Conservation (phyloP, 768 basidiomycete genomes). For the Brasilioporus rufonigricans region DNA sequence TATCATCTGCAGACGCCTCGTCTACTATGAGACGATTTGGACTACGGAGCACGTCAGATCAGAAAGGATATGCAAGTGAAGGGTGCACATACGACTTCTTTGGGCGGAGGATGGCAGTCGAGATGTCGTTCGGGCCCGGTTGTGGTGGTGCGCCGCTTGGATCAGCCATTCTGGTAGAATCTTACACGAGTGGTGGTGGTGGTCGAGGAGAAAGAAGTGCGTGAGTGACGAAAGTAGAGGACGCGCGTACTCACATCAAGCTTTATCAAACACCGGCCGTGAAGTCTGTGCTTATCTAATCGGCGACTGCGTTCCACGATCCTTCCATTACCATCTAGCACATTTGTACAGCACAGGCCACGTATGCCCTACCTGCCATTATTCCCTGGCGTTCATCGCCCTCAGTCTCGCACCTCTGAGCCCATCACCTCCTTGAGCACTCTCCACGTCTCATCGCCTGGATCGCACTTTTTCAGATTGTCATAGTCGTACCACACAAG, state of each 20-base stretch:
- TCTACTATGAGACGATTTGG: slow-evolving; percentile 98
- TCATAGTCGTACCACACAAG: slow-evolving; percentile 83
- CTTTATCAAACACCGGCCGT: slow-evolving; percentile 11
- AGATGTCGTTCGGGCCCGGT: slow-evolving; percentile 85
- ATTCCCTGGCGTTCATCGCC: not conserved
- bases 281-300: slow-evolving; percentile 18
- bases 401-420: slow-evolving; percentile 18
- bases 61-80: slow-evolving; percentile 6
- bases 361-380: not conserved
- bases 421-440: slow-evolving; percentile 26
- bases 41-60: slow-evolving; percentile 42
- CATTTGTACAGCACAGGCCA: not conserved
- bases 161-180: slow-evolving; percentile 54
- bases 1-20: slow-evolving; percentile 91
- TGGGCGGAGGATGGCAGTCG: slow-evolving; percentile 92
- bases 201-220: slow-evolving; percentile 12
- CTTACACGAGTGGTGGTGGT: slow-evolving; percentile 7
- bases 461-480: slow-evolving; percentile 57
- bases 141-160: slow-evolving; percentile 81
- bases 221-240: slow-evolving; percentile 10
- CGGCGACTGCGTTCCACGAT: slow-evolving; percentile 3
- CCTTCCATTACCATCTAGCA: slow-evolving; percentile 1
- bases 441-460: slow-evolving; percentile 47
- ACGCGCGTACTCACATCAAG: slow-evolving; percentile 27
- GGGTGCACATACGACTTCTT: slow-evolving; percentile 90